Base-by-base conservation (phyloP, 2,329 filamentous ascomycete genomes). In the Sporothrix protearum region DNA sequence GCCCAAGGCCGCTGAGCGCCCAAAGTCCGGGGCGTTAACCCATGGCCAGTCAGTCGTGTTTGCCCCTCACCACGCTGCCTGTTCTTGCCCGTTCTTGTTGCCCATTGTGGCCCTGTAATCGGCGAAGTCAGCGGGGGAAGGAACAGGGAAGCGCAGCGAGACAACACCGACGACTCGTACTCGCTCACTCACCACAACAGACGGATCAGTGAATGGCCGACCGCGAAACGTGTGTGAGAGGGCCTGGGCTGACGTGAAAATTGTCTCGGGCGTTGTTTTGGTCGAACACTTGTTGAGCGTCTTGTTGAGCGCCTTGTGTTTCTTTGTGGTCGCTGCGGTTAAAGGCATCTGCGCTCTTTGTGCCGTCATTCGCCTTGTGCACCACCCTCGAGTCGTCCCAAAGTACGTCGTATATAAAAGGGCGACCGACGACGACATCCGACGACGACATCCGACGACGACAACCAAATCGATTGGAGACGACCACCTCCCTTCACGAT, bases 161-260 rank as follows among this genome's bases (percentile, higher is more conserved):
- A 53, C 64, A 39, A 45, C 25, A 49, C 25, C 63, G 39, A 30
- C n/a, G n/a, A n/a, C n/a, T n/a, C n/a, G n/a, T n/a, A n/a, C n/a
- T n/a, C n/a, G n/a, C 39, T 64, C 39, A 49, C 39, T 36, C 33
- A 36, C 3, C 33, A 36, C 64, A 16, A 47, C 42, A 16, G 47
- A 53, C 30, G 64, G 64, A 68, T 30, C 19, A 39, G 47, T 68
- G 64, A 68, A 53, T 68, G 47, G 47, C 63, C 36, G 59, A 45
- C 10, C 30, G 16, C 45, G 64, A 51, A 47, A 47, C 47, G 30
- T n/a, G 45, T 25, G 49, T 28, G 42, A 33, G 47, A 39, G 30
- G 30, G 39, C 64, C 19, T 42, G 33, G 4, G 66, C 49, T 68
- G 49, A 59, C 67, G 67, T 69, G 33, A 47, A 59, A 7, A 42